Conservation (phyloP, 345 rosid genomes). For the Conringia planisiliqua region DNA sequence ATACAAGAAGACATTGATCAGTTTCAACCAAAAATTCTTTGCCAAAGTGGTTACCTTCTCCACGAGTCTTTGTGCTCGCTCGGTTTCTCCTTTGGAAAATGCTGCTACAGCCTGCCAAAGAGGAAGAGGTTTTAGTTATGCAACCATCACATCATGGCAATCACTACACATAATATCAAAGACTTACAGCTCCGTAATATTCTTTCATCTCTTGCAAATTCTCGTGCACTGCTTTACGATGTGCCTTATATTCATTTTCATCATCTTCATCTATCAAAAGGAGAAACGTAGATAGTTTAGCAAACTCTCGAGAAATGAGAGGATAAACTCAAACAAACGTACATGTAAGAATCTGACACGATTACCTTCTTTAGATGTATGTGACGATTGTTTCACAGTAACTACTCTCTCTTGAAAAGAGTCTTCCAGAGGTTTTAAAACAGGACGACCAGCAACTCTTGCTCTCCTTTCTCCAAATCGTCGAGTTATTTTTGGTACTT, state of each 20-base stretch:
- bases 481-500: conserved; percentile 26
- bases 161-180: neutral
- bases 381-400: conserved; percentile 18
- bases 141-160: conserved; percentile 16
- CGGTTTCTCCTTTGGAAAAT: conserved; percentile 45
- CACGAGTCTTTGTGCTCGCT: conserved; percentile 47
- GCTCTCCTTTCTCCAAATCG: conserved; percentile 33
- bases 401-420: conserved; percentile 26
- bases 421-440: conserved; percentile 38
- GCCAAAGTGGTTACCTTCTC: conserved; percentile 38
- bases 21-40: neutral
- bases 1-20: neutral
- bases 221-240: conserved; percentile 59
- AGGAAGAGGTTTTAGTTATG: conserved; percentile 7
- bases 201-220: conserved; percentile 54
- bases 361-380: conserved; percentile 39
- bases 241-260: conserved; percentile 43
- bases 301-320: neutral
- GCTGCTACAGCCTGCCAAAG: conserved; percentile 57
- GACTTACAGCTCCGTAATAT: conserved; percentile 62
- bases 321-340: neutral
- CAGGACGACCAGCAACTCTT: conserved; percentile 35
- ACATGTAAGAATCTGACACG: neutral
- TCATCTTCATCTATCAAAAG: conserved; percentile 37
- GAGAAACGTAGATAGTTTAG: conserved; percentile 20